Evolutionary conservation across 495 filamentous ascomycete genomes (phyloP), one percentile per base, ranked within the genome.

Genomic region (Cladorrhinum samala): DNA sequence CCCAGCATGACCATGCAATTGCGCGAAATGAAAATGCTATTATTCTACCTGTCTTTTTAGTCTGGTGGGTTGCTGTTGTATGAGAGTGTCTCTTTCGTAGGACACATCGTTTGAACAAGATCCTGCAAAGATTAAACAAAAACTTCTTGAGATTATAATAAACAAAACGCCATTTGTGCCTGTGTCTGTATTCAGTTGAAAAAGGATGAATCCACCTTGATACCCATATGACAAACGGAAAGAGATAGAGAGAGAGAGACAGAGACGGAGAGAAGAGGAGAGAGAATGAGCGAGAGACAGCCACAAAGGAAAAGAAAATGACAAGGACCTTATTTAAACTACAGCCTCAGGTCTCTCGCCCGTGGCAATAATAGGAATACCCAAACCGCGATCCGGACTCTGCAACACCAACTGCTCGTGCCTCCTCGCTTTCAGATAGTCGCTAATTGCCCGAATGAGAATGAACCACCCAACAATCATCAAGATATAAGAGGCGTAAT

Each of bases 401-500:
- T 95, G 90, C 58, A 96, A 67, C 7, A 98, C 89, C 41, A 98
- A 75, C 63, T 91, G 86, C 73, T 97, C 92, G 67, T 96, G 94
- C 61, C 86, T 81, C 63, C 91, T 77, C 41, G 89, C 92, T 51
- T 82, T 83, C 43, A 97, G 69, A 67, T 90, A 97, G 62, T 96
- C 90, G 63, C 84, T 88, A 44, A 96, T 85, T 13, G 89, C 81
- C 62, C 88, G 79, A 55, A 98, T 97, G 49, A 98, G 70, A 47
- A 98, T 89, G 58, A 97, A 97, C 93, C 93, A 98, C 2, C 93
- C 93, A 13, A 96, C 86, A 68, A 98, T 87, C 93, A 98, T 98
- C 52, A 98, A 70, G 9, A 87, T 68, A 63, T 97, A 97, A n/a
- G 92, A 88, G 33, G 92, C 72, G 87, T 85, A 96, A 58, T 97